These are phyloP conservation scores for Aspergillus sp. DNA, from an alignment of 2,329 filamentous ascomycete genomes.

Conservation along the genomic window DNA sequence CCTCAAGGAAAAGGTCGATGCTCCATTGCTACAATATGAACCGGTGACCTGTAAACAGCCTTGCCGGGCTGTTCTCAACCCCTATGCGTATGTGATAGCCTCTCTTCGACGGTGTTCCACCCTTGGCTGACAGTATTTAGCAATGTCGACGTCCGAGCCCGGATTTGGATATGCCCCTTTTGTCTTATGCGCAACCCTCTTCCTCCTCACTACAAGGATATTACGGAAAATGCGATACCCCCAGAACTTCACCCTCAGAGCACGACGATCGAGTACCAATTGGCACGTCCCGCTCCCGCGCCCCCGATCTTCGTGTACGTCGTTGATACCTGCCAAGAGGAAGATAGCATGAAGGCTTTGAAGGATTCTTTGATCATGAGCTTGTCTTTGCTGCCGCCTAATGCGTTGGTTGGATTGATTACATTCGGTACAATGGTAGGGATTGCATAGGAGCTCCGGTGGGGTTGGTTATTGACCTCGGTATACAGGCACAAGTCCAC, in stretches of 20 bases:
- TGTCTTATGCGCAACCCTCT: conserved; percentile 63
- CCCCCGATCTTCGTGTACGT: conserved; percentile 66
- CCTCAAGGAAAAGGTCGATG: conserved; percentile 85
- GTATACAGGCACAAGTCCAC: conserved; percentile 76
- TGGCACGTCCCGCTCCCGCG: conserved; percentile 57
- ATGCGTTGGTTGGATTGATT: conserved; percentile 61
- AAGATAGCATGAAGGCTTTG: conserved; percentile 62
- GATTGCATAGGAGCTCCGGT: conserved; percentile 2
- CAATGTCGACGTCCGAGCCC: conserved; percentile 62
- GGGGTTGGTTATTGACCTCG: background rate
- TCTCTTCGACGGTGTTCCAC: background rate
- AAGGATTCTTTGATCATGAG: conserved; percentile 66
- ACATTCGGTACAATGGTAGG: conserved; percentile 82
- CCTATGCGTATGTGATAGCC: conserved; percentile 69
- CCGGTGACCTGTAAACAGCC: conserved; percentile 95
- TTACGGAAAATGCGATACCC: conserved; percentile 60
- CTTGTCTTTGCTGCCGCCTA: conserved; percentile 58
- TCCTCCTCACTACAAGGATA: conserved; percentile 65
- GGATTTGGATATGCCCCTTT: conserved; percentile 66
- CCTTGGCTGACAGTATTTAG: conserved; percentile 32
- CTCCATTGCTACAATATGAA: conserved; percentile 87
- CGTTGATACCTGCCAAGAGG: conserved; percentile 66
- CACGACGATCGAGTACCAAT: conserved; percentile 63
- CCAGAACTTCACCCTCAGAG: conserved; percentile 61
- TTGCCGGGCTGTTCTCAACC: conserved; percentile 92